Evolutionary conservation across 345 rosid genomes (phyloP), one percentile per base, ranked within the genome.

Genomic region (Citrus cavaleriei): DNA sequence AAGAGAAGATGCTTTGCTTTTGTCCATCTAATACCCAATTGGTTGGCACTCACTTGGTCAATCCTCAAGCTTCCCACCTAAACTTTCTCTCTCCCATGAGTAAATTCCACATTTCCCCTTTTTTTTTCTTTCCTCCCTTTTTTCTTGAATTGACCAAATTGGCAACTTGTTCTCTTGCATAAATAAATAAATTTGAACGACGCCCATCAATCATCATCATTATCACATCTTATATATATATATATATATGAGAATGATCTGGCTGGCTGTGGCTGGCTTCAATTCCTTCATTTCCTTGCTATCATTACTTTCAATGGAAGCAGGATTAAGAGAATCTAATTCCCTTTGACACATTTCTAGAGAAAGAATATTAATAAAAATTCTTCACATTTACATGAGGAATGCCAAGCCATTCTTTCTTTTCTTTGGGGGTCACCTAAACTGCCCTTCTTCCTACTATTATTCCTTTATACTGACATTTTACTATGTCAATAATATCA

Each of bases 261-360:
- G 75, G 37, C 78, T 7, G 18, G n/a, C 49, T 3, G 5, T 46
- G 51, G 62, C 81, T 59, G 69, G 68, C 59, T 72, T 59, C 79
- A 65, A 81, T 83, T 66, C 77, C 54, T 12, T 12, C 51, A 46
- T 46, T 46, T 72, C 59, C 69, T 75, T 27, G 72, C 76, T 32
- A 81, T 81, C 77, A 80, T 81, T 66, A 55, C 80, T 73, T 79
- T 58, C 38, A 67, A 64, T 62, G 58, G 81, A 79, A 75, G 83
- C 12, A 71, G 69, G 69, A 70, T 78, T 82, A 35, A 74, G 64
- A 84, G 85, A 84, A 84, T 84, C 81, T 72, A 46, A 79, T 85
- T 72, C 78, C 70, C 46, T 67, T 76, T 65, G 77, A 72, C 68
- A 21, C 61, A 22, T 51, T 30, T 27, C 5, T 54, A 37, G 30